Conservation (phyloP, 345 rosid species). For the Gossypium stocksii region DNA sequence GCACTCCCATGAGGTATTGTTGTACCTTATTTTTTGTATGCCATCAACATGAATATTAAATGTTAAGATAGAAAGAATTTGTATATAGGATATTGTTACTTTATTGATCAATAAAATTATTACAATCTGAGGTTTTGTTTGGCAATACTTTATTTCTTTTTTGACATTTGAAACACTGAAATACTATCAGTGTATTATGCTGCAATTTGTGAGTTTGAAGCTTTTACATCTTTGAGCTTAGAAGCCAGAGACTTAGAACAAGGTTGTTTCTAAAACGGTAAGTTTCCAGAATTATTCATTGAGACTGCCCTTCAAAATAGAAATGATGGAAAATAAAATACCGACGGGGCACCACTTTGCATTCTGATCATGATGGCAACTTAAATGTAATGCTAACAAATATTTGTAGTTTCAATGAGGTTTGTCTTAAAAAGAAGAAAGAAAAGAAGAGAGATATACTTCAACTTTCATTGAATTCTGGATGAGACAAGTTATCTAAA, state of each 20-base stretch:
- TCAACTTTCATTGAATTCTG: slow-evolving; percentile 11
- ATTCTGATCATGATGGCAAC: slow-evolving; percentile 5
- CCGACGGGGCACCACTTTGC: slow-evolving; percentile 7
- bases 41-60: slow-evolving; percentile 11
- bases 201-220: background rate
- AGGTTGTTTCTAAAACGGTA: background rate
- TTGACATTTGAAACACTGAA: slow-evolving; percentile 10
- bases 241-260: background rate
- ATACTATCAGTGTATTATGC: background rate
- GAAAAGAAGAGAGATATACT: background rate
- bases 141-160: background rate
- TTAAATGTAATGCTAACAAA: background rate
- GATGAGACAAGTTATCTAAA: slow-evolving; percentile 18
- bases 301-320: slow-evolving; percentile 7
- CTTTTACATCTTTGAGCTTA: background rate
- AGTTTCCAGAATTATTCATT: background rate
- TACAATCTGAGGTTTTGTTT: slow-evolving; percentile 14
- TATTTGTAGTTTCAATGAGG: slow-evolving; percentile 10
- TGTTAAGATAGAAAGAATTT: slow-evolving; percentile 17
- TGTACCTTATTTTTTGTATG: slow-evolving; percentile 22
- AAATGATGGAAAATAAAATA: slow-evolving; percentile 11
- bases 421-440: background rate
- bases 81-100: slow-evolving; percentile 23
- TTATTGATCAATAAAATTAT: slow-evolving; percentile 22
- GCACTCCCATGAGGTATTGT: slow-evolving; percentile 45